These are phyloP conservation scores for Zygosaccharomyces sapae DNA, from an alignment of 1,139 yeast species.

Conservation along the genomic window DNA sequence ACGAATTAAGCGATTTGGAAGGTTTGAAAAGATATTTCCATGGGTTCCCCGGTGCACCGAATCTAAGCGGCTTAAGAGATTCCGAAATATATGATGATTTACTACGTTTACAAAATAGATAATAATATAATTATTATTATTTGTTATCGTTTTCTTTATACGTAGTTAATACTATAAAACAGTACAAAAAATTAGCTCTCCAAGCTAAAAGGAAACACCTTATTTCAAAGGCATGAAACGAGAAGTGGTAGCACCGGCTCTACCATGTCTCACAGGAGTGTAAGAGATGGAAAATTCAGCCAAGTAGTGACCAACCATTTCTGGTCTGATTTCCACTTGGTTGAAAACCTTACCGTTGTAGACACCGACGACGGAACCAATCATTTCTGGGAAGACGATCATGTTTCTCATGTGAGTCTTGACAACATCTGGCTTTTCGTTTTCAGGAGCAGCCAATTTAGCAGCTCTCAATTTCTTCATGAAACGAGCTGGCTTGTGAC, in stretches of 20 bases:
- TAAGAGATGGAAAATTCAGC: constrained; percentile 99
- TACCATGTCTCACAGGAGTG: constrained; percentile 99
- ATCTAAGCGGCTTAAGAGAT: constrained; percentile 50
- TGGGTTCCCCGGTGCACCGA: constrained; percentile 62
- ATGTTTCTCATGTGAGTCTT: constrained; percentile 99
- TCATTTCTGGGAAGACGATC: constrained; percentile 99
- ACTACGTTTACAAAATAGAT: constrained; percentile 20
- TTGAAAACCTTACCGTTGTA: constrained; percentile 99
- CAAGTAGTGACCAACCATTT: constrained; percentile 99
- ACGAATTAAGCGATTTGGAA: constrained; percentile 53
- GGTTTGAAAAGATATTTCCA: constrained; percentile 51
- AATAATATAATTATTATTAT: not conserved
- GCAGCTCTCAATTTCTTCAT: constrained; percentile 98
- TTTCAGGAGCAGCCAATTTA: constrained; percentile 84
- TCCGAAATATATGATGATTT: constrained; percentile 62
- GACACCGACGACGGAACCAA: constrained; percentile 97
- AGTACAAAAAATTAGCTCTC: not conserved
- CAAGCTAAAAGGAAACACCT: constrained; percentile 15
- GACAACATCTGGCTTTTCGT: constrained; percentile 97
- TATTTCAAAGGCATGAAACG: constrained; percentile 70
- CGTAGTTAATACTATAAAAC: constrained; percentile 4
- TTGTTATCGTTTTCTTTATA: constrained; percentile 7
- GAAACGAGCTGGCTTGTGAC: constrained; percentile 93
- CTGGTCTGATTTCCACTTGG: constrained; percentile 98
- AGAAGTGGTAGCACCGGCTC: constrained; percentile 94